Percentiles rank a stretch among this genome's conserved stretches.
Evolutionary conservation across 805 yeast species (phyloP).

Genomic region (Starmerella vitae): DNA sequence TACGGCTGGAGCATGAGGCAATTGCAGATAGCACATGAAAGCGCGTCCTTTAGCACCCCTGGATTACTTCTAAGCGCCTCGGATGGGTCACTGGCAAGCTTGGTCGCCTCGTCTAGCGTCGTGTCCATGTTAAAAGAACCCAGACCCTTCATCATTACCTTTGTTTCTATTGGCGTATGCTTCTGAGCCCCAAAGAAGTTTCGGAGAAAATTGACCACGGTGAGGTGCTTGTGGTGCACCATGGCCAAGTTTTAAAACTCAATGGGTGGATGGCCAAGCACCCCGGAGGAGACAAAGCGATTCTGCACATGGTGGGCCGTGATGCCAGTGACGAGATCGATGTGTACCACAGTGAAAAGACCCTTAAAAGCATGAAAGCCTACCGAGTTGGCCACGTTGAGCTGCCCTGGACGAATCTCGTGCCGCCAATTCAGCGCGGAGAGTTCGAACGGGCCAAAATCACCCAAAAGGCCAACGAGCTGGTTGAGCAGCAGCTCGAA

Average conservation of each 20-base stretch:
- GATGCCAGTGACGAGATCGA: constrained; percentile 88
- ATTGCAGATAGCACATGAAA: constrained; percentile 43
- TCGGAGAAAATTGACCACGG: constrained; percentile 53
- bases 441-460: constrained; percentile 27
- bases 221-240: constrained; percentile 53
- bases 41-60: constrained; percentile 5
- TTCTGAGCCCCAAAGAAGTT: constrained; percentile 35
- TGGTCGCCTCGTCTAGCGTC: constrained; percentile 1
- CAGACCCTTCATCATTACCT: too few relatives aligned
- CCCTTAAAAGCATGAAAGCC: constrained; percentile 37
- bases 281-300: constrained; percentile 84
- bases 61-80: constrained; percentile 6
- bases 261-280: constrained; percentile 60
- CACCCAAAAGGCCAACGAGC: constrained; percentile 33
- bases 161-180: too few relatives aligned
- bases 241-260: constrained; percentile 46
- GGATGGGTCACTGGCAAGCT: not conserved
- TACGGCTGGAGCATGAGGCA: constrained; percentile 50
- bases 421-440: constrained; percentile 88
- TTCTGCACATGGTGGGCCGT: constrained; percentile 71
- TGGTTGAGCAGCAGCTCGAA: constrained; percentile 47
- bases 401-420: constrained; percentile 53
- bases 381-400: constrained; percentile 58
- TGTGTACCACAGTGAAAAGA: constrained; percentile 59
- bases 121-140: too few relatives aligned